Conservation (phyloP, 106 monocot species). For the Platanthera zijinensis region DNA sequence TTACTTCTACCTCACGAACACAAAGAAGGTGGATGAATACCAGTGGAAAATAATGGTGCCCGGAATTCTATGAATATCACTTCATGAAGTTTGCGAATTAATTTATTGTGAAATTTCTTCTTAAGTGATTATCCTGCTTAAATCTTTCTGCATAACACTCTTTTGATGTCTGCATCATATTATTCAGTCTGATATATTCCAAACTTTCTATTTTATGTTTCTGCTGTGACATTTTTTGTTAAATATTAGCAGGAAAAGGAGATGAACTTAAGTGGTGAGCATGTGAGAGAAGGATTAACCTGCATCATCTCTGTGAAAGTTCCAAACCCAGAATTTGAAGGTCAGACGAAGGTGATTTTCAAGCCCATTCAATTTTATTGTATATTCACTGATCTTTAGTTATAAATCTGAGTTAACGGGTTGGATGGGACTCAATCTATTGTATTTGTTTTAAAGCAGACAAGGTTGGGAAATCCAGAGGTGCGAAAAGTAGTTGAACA, state of each 20-base stretch:
- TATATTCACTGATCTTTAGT: background rate
- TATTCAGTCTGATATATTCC: conserved; percentile 3
- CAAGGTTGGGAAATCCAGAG: conserved; percentile 97
- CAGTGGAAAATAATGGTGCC: background rate
- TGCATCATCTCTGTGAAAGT: conserved; percentile 93
- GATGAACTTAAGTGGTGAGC: conserved; percentile 88
- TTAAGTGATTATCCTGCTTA: background rate
- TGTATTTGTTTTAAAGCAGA: conserved; percentile 31
- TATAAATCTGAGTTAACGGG: background rate
- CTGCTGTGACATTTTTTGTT: background rate
- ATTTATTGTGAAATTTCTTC: background rate
- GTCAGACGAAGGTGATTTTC: conserved; percentile 82
- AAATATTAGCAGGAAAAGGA: conserved; percentile 73
- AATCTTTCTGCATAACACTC: background rate
- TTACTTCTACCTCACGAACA: background rate
- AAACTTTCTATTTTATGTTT: background rate
- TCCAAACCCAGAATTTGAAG: conserved; percentile 95
- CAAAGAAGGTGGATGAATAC: background rate
- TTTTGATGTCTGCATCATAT: background rate
- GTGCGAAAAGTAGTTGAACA: conserved; percentile 90
- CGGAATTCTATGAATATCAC: background rate
- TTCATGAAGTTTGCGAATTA: background rate
- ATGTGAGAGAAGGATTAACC: conserved; percentile 95
- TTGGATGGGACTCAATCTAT: background rate
- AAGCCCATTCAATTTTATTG: background rate